Base-by-base conservation (phyloP, 768 basidiomycete species). In the Suillus placidus region DNA sequence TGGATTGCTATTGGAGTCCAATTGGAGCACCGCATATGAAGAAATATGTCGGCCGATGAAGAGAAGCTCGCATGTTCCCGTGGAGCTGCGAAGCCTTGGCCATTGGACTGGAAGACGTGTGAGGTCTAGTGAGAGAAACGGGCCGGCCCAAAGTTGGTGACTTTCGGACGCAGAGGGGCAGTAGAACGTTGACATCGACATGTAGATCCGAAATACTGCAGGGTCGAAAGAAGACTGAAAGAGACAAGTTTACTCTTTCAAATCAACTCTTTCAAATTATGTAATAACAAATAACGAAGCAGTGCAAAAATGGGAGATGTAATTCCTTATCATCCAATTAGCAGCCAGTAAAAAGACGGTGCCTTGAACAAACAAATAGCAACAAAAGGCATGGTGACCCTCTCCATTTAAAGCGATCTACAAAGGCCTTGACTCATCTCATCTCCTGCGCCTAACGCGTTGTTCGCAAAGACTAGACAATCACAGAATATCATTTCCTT, bases 291-390 rank as follows among this genome's bases (percentile, higher is more conserved):
- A 32, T 32, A 20, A 18, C 7, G 4, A 54, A 32, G 14, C 12
- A 16, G 26, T 38, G 35, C 56, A 37, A n/a, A 55, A 35, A 13
- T 55, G 54, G n/a, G 14, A 20, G 45, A 38, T 35, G 23, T 20
- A 45, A 14, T 57, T 51, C 40, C 66, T 77, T 77, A 77, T 77
- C 76, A 70, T 57, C 76, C 77, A 78, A 77, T 78, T 65, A 65
- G 49, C 4, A 67, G 4, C 18, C 38, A 60, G 32, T 55, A 35
- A 23, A 35, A 60, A 60, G 32, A 35, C 47, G 35, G 62, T 64
- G 56, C 66, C 63, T 43, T 10, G 26, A 20, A 38, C 64, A 77
- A 77, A 77, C 7, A 77, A n/a, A 42, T 54, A 58, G 65, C 70
- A 77, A 77, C 51, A 74, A 26, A 63, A 18, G n/a, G 62, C 66